Evolutionary conservation across 78 protist genomes (phyloP), one percentile per base, ranked within the genome.

Genomic region (Pelomyxa schiedti): DNA sequence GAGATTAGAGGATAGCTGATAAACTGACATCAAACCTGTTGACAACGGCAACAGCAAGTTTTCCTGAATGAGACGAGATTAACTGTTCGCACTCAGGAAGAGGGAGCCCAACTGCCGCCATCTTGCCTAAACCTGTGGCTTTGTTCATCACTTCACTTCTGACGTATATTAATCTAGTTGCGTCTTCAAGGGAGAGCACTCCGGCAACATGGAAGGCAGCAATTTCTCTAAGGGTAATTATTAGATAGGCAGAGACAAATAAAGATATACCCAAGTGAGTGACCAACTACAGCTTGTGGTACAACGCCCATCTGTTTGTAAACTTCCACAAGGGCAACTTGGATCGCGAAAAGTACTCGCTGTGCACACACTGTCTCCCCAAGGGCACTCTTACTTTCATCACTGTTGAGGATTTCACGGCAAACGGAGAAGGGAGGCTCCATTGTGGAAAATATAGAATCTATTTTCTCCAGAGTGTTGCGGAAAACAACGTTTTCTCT

Each of bases 191-290:
- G 7, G 53, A 1, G n/a, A 86, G 58, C 3, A 73, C 38, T 2
- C 91, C 91, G 8, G 85, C 36, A 8, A 47, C 68, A 30, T 71
- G 39, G 0, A 77, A 83, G 29, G 81, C 87, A 35, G 72, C 43
- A 1, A 86, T 6, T 39, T 86, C 91, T 39, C n/a, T n/a, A n/a
- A n/a, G n/a, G n/a, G n/a, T n/a, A n/a, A n/a, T n/a, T n/a, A n/a
- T n/a, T n/a, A n/a, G n/a, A n/a, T n/a, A n/a, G n/a, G n/a, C n/a
- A n/a, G n/a, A n/a, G n/a, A n/a, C n/a, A n/a, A n/a, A n/a, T n/a
- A n/a, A n/a, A n/a, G n/a, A n/a, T n/a, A n/a, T n/a, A n/a, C n/a
- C 91, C 91, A 6, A 84, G 26, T 42, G 84, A 75, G 41, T 86
- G 91, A 4, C 91, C 91, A 38, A 86, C 52, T 0, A 77, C 70